A percentile compares a stretch with the other conserved stretches of the same genome.
Conservation (phyloP, 2,329 filamentous ascomycete species). For the Clonostachys rhizophaga region DNA sequence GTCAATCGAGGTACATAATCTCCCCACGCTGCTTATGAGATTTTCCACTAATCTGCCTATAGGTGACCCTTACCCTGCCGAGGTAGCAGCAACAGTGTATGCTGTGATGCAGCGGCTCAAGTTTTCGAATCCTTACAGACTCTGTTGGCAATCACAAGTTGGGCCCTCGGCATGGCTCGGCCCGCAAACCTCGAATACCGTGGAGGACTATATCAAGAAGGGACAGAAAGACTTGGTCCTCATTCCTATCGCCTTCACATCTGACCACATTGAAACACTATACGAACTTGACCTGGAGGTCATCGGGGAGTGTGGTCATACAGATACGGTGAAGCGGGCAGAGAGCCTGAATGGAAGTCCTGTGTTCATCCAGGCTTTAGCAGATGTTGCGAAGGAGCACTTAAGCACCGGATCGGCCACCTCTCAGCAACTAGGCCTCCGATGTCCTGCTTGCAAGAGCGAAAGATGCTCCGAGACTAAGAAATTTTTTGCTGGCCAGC, state of each 20-base stretch:
- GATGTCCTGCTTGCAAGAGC: conserved; percentile 91
- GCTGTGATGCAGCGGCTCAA: conserved; percentile 92
- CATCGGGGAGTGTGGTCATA: conserved; percentile 77
- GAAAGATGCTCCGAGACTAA: conserved; percentile 79
- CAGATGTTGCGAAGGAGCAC: conserved; percentile 80
- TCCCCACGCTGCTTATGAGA: no score
- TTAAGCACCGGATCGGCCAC: conserved; percentile 63
- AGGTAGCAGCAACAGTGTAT: conserved; percentile 93
- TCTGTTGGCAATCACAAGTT: conserved; percentile 98
- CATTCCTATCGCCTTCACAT: conserved; percentile 95
- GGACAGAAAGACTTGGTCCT: conserved; percentile 88
- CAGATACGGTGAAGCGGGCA: conserved; percentile 79
- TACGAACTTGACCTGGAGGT: conserved; percentile 94
- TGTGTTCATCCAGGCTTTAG: conserved; percentile 85
- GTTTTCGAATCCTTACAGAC: conserved; percentile 84
- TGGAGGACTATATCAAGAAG: conserved; percentile 83
- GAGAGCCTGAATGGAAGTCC: conserved; percentile 90
- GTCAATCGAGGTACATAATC: conserved; percentile 55
- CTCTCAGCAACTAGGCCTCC: conserved; percentile 80
- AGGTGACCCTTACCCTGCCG: conserved; percentile 91
- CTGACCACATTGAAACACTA: conserved; percentile 97
- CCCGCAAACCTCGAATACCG: conserved; percentile 84
- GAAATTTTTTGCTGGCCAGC: conserved; percentile 53
- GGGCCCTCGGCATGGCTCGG: conserved; percentile 94
- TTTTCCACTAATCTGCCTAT: no score